A percentile compares a stretch with the other conserved stretches of the same genome.
Conservation (phyloP, 306 rosid genomes). For the Inga leiocalycina region DNA sequence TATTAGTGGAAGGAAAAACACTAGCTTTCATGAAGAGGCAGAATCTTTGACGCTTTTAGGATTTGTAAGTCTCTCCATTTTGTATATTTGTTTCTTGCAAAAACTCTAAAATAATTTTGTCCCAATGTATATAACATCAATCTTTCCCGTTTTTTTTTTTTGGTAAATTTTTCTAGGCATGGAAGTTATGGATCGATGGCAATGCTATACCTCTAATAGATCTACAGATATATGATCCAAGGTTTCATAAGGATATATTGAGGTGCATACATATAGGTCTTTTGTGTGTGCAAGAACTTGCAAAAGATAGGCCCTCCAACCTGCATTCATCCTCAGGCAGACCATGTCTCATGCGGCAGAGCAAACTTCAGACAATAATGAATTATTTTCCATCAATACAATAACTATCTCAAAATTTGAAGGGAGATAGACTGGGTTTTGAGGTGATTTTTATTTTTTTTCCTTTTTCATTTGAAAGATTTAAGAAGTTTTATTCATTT, state of each 20-base stretch:
- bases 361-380: not conserved
- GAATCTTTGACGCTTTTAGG: not conserved
- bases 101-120: not conserved
- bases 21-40: not conserved
- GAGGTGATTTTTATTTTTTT: too few species aligned
- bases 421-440: not conserved
- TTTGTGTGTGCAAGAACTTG: not conserved
- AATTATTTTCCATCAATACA: not conserved
- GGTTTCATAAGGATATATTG: not conserved
- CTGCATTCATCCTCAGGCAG: not conserved
- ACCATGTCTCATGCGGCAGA: not conserved
- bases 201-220: slow-evolving; percentile 11
- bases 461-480: too few species aligned
- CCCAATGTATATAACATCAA: not conserved
- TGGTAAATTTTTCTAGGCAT: slow-evolving; percentile 26
- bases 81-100: not conserved
- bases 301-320: not conserved
- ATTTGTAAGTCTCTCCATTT: not conserved
- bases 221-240: slow-evolving; percentile 3
- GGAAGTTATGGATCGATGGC: slow-evolving; percentile 40
- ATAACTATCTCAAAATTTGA: not conserved
- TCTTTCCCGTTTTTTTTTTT: not conserved
- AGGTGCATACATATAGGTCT: slow-evolving; percentile 34
- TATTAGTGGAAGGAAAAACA: slow-evolving; percentile 10
- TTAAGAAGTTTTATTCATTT: too few species aligned